Evolutionary conservation across 495 filamentous ascomycete species (phyloP).

Genomic region (Hyaloscypha bicolor): DNA sequence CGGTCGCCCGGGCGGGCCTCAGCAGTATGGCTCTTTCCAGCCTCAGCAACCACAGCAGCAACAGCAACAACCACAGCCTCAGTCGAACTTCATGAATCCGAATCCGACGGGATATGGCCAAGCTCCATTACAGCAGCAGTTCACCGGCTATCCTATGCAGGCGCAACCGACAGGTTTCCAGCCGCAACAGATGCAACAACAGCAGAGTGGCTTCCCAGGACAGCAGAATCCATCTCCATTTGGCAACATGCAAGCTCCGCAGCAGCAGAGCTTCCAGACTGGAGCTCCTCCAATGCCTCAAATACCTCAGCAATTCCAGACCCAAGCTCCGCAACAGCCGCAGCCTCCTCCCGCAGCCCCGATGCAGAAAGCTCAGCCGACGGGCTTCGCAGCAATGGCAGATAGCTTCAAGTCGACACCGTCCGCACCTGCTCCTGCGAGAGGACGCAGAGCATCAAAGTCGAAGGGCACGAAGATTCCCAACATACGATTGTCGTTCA

Average conservation of each 20-base stretch:
- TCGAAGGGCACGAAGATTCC: constrained; percentile 70
- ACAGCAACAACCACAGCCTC: constrained; percentile 61
- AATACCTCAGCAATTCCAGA: constrained; percentile 55
- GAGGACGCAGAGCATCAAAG: constrained; percentile 42
- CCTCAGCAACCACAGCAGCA: constrained; percentile 60
- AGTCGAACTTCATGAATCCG: constrained; percentile 60
- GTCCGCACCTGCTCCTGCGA: constrained; percentile 52
- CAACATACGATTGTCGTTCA: constrained; percentile 93
- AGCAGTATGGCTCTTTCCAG: constrained; percentile 51
- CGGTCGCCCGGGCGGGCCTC: constrained; percentile 70
- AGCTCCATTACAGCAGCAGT: constrained; percentile 65
- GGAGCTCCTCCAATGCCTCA: constrained; percentile 57
- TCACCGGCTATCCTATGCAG: constrained; percentile 58
- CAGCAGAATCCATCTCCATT: constrained; percentile 35
- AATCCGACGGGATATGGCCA: constrained; percentile 61
- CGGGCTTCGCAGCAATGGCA: constrained; percentile 78
- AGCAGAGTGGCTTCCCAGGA: constrained; percentile 44
- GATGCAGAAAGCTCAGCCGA: constrained; percentile 64
- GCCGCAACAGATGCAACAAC: constrained; percentile 46
- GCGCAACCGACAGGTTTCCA: constrained; percentile 48
- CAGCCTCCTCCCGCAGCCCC: constrained; percentile 45
- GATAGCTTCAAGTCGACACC: constrained; percentile 74
- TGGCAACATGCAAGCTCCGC: constrained; percentile 45
- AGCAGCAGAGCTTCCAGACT: constrained; percentile 48
- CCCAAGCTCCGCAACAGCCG: constrained; percentile 22